Evolutionary conservation across 2,329 filamentous ascomycete genomes (phyloP), one percentile per base, ranked within the genome.

Genomic region (Scopulariopsis brevicaulis): DNA sequence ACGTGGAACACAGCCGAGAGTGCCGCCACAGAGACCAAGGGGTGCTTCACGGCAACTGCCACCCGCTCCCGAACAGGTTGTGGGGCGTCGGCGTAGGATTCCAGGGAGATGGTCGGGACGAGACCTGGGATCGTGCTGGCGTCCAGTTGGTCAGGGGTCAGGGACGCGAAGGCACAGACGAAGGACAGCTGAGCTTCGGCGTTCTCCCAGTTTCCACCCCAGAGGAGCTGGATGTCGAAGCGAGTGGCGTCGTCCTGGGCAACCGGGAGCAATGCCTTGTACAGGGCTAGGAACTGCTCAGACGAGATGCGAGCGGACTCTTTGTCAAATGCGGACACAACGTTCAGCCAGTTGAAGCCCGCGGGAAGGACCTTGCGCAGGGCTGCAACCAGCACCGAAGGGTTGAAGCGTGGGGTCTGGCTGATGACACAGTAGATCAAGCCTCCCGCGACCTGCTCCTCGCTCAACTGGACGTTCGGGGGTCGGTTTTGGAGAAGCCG

Each of bases 111-210:
- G 2, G 90, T 90, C 25, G 84, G 81, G 58, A 89, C 83, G 40
- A 97, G 79, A 37, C 87, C 84, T 1, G 91, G 93, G 59, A 97
- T 94, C 40, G 87, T 88, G 14, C 85, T 87, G 3, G 90, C 87
- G 68, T 97, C 91, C 28, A 96, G 79, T 65, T 92, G 83, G 32
- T 89, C 82, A 0, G 86, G 80, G 14, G 81, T 82, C 59, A 92
- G 80, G 4, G 88, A 89, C 24, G 93, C 79, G 68, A 93, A 96
- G 20, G 91, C 91, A 62, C 87, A 87, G 57, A 97, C 83, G 68
- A 97, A 96, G n/a, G 92, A 95, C 40, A 99, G 76, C 63, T 97
- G 93, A 0, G 94, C 90, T 61, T 96, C 85, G 15, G 87, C 82
- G 63, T 95, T 83, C 61, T 86, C 84, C 93, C 95, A 99, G 61